Evolutionary conservation across 2,329 filamentous ascomycete genomes (phyloP), one percentile per base, ranked within the genome.

Genomic region (Catunica adiposa): DNA sequence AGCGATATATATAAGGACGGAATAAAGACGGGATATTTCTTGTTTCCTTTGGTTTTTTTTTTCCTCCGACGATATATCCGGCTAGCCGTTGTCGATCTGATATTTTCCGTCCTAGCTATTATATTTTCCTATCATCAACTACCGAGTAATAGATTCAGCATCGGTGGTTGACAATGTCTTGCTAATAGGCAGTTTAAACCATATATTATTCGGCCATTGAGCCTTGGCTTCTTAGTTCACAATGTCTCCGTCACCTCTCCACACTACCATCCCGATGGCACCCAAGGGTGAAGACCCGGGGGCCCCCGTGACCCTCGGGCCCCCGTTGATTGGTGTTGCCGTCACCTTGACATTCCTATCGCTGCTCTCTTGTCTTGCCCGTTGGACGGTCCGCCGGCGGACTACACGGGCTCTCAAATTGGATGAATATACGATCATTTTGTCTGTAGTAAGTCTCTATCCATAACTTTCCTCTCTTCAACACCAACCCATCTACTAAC

Each of bases 281-380:
- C 31, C 34, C 14, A 23, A 48, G 9, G 54, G 20, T 15, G 31
- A 3, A 2, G 46, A 29, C 26, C 23, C 44, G 26, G 22, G 11
- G 23, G 31, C 54, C 15, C 23, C 48, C 8, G 14, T 44, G 15
- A 44, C 14, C 20, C 20, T 62, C 63, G 67, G 67, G 58, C 63
- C 66, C 59, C 66, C 65, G 61, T 66, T 70, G 60, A 63, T 70
- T 38, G 66, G 64, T 42, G 60, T 69, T 15, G 68, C 68, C 2
- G 61, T 66, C 44, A 62, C 61, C 51, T 67, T 67, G 25, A 62
- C 61, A 1, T 60, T 61, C 50, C 58, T 69, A 48, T 66, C 67
- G 4, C 57, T 70, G 11, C 56, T 63, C 15, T 67, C 67, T 1
- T 67, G 66, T 42, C 58, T 65, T 51, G 60, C 69, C 9, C 64